These are phyloP conservation scores for Prasinococcaceae sp. DNA, from an alignment of 139 green algal genomes.

Conservation along the genomic window DNA sequence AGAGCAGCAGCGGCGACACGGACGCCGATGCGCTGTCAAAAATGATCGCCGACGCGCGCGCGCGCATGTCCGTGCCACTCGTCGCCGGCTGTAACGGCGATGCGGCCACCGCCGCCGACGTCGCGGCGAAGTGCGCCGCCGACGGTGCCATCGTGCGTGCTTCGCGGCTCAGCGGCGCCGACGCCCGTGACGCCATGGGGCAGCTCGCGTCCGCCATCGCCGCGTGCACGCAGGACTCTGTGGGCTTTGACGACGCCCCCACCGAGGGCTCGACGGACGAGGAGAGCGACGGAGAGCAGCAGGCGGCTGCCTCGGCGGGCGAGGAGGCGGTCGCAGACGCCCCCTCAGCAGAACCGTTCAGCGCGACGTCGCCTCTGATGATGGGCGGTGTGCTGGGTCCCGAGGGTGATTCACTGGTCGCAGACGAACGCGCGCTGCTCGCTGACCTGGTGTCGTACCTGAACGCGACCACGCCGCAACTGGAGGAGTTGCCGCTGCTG, in stretches of 20 bases:
- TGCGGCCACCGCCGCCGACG: no score
- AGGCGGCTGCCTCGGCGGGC: neutral
- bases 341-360: neutral
- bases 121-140: constrained; percentile 31
- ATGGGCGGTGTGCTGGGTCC: constrained; percentile 2
- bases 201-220: neutral
- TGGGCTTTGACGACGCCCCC: neutral
- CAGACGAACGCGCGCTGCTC: constrained; percentile 13
- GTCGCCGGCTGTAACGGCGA: neutral
- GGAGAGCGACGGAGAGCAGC: neutral
- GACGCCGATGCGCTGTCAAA: neutral
- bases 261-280: neutral
- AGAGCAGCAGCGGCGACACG: neutral
- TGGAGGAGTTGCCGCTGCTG: constrained; percentile 26
- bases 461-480: constrained; percentile 7
- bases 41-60: neutral
- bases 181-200: no score
- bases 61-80: neutral
- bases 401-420: constrained; percentile 1
- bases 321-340: neutral
- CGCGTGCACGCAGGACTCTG: neutral
- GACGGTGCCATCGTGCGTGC: constrained; percentile 62
- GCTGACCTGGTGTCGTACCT: constrained; percentile 19
- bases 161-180: no score
- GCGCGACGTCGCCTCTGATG: neutral